A percentile compares a stretch with the other conserved stretches of the same genome.
Evolutionary conservation across 2,329 filamentous ascomycete genomes (phyloP).

Genomic region (Venturia asperata): DNA sequence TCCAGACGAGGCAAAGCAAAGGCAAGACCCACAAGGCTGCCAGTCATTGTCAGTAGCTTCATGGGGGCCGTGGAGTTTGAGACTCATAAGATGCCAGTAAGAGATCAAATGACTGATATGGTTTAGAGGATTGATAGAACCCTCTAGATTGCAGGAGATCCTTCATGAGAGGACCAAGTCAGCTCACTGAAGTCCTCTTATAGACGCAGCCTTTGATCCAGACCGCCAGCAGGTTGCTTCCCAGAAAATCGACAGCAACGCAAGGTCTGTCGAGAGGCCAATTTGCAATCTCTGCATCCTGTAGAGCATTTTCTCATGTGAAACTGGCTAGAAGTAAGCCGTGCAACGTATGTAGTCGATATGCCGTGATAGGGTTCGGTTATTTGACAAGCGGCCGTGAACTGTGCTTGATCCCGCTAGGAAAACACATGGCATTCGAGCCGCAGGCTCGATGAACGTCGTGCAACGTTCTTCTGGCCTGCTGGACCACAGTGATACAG

Average conservation of each 20-base stretch:
- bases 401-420: background rate
- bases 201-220: background rate
- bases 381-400: background rate
- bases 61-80: background rate
- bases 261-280: background rate
- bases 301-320: background rate
- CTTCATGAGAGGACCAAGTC: background rate
- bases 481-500: background rate
- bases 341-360: background rate
- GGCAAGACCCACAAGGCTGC: background rate
- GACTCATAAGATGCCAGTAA: background rate
- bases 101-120: background rate
- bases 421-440: background rate
- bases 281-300: background rate
- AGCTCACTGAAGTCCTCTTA: background rate
- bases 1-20: background rate
- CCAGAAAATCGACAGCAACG: background rate
- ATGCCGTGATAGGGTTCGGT: background rate
- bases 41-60: background rate
- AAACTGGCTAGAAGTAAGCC: background rate
- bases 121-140: background rate
- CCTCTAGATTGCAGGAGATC: background rate
- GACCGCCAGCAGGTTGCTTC: background rate
- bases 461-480: background rate
- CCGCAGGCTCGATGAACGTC: background rate